Conservation (phyloP, 2,329 filamentous ascomycete genomes). For the Niveomyces coronatus region DNA sequence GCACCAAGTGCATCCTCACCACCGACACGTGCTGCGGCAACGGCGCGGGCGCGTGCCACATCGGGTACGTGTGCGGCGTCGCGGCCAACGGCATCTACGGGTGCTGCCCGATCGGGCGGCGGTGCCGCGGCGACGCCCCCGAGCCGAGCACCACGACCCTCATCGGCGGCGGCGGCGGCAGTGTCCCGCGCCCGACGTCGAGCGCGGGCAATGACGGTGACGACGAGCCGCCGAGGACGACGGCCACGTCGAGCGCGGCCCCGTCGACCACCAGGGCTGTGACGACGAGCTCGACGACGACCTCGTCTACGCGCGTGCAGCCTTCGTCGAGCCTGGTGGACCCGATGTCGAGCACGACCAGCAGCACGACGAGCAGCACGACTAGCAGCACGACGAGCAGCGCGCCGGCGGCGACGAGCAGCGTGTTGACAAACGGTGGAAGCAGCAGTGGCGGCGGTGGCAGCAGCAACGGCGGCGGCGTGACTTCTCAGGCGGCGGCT, state of each 20-base stretch:
- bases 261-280: not conserved
- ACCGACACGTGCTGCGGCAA: conserved; percentile 13
- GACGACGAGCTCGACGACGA: not conserved
- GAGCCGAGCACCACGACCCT: conserved; percentile 7
- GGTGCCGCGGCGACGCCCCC: conserved; percentile 13
- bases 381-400: not conserved
- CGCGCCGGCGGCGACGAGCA: not conserved
- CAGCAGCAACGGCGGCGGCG: not conserved
- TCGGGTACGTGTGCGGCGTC: conserved; percentile 10
- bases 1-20: conserved; percentile 11
- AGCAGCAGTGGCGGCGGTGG: not conserved
- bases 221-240: not conserved
- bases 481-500: not conserved
- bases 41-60: conserved; percentile 12
- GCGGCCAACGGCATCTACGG: conserved; percentile 13
- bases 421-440: no score
- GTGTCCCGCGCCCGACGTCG: conserved; percentile 1
- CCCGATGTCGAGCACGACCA: not conserved
- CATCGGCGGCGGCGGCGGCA: conserved; percentile 1
- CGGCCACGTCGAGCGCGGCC: not conserved
- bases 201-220: not conserved
- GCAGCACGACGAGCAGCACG: not conserved
- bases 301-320: no score
- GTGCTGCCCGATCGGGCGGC: conserved; percentile 13
- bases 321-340: not conserved